These are phyloP conservation scores for Colletotrichum karsti DNA, from an alignment of 2,329 filamentous ascomycete species.

Conservation along the genomic window DNA sequence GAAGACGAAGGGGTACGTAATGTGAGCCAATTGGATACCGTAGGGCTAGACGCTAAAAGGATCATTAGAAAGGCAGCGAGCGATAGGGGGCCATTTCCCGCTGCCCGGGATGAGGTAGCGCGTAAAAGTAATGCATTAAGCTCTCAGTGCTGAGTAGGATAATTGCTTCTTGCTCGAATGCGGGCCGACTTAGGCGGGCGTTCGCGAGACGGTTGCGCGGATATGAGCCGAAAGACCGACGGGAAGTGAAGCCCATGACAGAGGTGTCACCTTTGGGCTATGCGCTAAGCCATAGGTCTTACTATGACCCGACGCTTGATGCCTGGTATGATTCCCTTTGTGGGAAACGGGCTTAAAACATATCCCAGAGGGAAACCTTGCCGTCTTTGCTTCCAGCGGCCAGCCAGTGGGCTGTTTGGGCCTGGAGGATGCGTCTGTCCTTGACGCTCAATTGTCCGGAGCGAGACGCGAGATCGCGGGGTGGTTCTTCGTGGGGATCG, in stretches of 20 bases:
- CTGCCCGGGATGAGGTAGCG: neutral
- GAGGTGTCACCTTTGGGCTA: neutral
- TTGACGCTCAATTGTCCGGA: conserved; percentile 59
- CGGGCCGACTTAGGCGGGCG: neutral
- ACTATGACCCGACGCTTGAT: neutral
- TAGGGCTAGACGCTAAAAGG: neutral
- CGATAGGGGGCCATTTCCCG: neutral
- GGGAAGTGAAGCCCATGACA: neutral
- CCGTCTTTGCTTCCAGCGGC: conserved; percentile 94
- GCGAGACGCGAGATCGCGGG: conserved; percentile 14
- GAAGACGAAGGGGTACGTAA: neutral
- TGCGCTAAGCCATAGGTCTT: conserved; percentile 19
- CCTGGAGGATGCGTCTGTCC: conserved; percentile 69
- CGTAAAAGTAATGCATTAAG: neutral
- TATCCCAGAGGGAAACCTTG: conserved; percentile 94
- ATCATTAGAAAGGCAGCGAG: neutral
- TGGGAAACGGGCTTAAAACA: conserved; percentile 68
- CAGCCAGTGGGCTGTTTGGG: conserved; percentile 83
- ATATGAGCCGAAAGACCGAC: neutral
- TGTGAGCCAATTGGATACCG: neutral
- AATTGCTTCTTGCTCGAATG: neutral
- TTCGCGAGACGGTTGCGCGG: neutral
- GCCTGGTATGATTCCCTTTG: neutral
- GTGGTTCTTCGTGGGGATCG: neutral
- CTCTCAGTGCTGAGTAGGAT: neutral